phyloP scores from a whole-genome alignment of 306 rosid genomes.

The Notholithocarpus densiflorus region DNA sequence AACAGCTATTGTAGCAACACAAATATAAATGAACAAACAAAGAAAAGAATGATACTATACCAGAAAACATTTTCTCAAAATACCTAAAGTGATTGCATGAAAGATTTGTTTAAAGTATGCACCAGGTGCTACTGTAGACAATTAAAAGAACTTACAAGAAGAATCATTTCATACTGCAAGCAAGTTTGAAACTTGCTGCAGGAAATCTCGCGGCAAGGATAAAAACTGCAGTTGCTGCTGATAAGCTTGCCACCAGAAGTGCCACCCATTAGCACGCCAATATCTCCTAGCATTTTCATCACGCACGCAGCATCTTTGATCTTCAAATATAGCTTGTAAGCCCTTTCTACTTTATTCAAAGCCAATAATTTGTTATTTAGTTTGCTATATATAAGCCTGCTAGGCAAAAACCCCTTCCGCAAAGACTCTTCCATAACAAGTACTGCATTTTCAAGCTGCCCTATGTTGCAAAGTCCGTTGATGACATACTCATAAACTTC shows the following conservation, averaged over 20 bases:
- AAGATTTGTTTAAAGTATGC: background rate
- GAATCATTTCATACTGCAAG: background rate
- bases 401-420: conserved; percentile 66
- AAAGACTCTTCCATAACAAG: conserved; percentile 90
- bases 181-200: background rate
- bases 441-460: conserved; percentile 84
- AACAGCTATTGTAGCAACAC: background rate
- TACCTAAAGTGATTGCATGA: background rate
- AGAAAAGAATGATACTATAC: background rate
- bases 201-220: background rate
- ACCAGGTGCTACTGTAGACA: background rate
- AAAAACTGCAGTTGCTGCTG: background rate
- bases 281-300: conserved; percentile 51
- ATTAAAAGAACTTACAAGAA: background rate
- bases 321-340: conserved; percentile 68
- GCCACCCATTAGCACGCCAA: conserved; percentile 93
- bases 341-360: conserved; percentile 52
- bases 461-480: conserved; percentile 70
- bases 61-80: background rate
- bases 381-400: conserved; percentile 75
- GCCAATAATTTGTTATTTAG: conserved; percentile 60
- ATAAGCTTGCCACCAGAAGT: conserved; percentile 43
- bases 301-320: conserved; percentile 63
- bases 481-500: conserved; percentile 76
- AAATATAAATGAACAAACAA: background rate